A percentile compares a stretch with the other conserved stretches of the same genome.
phyloP scores from a whole-genome alignment of 2,329 filamentous ascomycete genomes.

The Aspergillus quadrilineatus region DNA sequence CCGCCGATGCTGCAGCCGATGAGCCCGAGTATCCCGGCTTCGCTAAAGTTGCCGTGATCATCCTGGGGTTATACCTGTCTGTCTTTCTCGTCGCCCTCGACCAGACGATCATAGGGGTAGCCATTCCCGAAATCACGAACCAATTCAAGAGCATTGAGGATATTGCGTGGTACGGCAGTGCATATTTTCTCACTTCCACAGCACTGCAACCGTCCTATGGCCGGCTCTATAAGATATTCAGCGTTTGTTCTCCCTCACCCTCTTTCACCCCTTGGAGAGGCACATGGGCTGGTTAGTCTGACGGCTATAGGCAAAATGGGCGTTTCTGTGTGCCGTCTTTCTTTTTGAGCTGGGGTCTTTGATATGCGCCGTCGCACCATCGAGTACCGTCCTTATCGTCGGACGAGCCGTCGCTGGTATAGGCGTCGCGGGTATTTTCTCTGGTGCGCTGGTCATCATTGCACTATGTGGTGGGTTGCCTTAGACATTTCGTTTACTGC shows the following conservation, averaged over 20 bases:
- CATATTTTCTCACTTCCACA: constrained; percentile 13
- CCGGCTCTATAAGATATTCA: constrained; percentile 11
- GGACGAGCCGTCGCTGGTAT: constrained; percentile 12
- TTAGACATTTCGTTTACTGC: no score
- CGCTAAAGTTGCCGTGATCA: constrained; percentile 21
- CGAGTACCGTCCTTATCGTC: constrained; percentile 15
- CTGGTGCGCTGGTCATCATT: constrained; percentile 11
- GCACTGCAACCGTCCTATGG: constrained; percentile 8
- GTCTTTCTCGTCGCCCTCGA: constrained; percentile 29
- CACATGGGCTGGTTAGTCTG: not conserved
- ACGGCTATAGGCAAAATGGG: constrained; percentile 18
- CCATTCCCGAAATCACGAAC: constrained; percentile 38
- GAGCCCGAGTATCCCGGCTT: constrained; percentile 21
- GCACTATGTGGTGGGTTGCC: not conserved
- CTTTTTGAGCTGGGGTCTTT: constrained; percentile 28
- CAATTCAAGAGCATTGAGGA: constrained; percentile 27
- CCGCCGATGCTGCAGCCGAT: not conserved
- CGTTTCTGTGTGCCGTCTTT: constrained; percentile 24
- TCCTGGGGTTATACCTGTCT: constrained; percentile 26
- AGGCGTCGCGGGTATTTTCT: constrained; percentile 11
- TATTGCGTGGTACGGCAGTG: constrained; percentile 16
- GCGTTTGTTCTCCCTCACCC: not conserved
- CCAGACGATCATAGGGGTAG: constrained; percentile 34
- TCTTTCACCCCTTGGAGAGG: no score
- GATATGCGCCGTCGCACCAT: constrained; percentile 26